These are phyloP conservation scores for Stenocarpella maydis DNA, from an alignment of 2,329 filamentous ascomycete species.

Conservation along the genomic window DNA sequence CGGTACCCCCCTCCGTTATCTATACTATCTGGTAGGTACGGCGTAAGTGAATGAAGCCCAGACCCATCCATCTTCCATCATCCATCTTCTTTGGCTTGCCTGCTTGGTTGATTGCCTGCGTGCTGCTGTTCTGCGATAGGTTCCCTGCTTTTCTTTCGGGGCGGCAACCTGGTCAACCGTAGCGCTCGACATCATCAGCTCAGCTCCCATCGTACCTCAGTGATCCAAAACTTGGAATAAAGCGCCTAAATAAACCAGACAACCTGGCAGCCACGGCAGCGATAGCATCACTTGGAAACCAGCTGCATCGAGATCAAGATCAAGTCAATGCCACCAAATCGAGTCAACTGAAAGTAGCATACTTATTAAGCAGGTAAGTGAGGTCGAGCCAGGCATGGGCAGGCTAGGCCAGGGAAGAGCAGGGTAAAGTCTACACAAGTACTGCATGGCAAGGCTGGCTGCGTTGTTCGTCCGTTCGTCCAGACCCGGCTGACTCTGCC, in stretches of 20 bases:
- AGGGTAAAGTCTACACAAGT: too few relatives aligned
- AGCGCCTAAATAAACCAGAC: neutral
- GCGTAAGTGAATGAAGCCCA: neutral
- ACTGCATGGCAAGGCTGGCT: neutral
- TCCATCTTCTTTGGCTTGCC: neutral
- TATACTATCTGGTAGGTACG: neutral
- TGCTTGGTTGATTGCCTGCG: neutral
- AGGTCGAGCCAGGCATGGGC: neutral
- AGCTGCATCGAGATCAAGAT: neutral
- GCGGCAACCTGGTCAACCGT: neutral
- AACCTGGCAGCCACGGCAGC: neutral
- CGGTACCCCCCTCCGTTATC: too few relatives aligned
- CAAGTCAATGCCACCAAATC: neutral
- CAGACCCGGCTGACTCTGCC: slow-evolving; percentile 19
- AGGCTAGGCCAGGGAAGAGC: neutral
- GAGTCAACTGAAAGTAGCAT: too few relatives aligned
- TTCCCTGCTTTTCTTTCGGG: slow-evolving; percentile 8
- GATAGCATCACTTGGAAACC: neutral
- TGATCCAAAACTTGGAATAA: neutral
- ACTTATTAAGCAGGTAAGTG: too few relatives aligned
- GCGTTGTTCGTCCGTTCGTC: too few relatives aligned
- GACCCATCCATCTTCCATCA: neutral
- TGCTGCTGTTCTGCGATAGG: neutral
- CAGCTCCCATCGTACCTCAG: neutral
- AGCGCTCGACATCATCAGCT: neutral